Conservation (phyloP, 345 rosid species). For the Corchorus capsularis region DNA sequence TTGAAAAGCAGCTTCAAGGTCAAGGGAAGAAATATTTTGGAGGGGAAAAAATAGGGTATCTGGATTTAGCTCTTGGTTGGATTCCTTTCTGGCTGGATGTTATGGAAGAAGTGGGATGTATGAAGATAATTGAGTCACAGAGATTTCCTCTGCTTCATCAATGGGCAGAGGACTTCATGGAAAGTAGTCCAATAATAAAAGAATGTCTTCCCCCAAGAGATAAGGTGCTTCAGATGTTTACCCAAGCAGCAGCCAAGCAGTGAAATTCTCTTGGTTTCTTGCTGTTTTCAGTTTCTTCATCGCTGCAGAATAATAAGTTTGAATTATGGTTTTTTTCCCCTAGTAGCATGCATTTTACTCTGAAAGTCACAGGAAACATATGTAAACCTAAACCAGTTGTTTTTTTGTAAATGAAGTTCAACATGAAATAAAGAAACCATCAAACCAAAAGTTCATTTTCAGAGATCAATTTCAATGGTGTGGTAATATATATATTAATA, state of each 20-base stretch:
- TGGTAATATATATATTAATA: no score
- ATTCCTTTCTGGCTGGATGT: constrained; percentile 31
- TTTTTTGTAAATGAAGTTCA: no score
- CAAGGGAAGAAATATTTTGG: constrained; percentile 41
- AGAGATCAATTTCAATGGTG: no score
- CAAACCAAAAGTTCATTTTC: no score
- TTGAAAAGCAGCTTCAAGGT: constrained; percentile 39
- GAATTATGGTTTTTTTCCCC: no score
- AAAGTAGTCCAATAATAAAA: constrained; percentile 25
- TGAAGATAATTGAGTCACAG: constrained; percentile 36
- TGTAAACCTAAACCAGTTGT: no score
- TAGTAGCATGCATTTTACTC: no score
- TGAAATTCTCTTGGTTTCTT: background rate
- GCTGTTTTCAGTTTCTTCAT: no score
- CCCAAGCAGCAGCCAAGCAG: constrained; percentile 23
- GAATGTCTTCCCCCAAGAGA: constrained; percentile 38
- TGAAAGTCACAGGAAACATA: no score
- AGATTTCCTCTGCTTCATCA: constrained; percentile 34
- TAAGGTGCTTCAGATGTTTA: constrained; percentile 14
- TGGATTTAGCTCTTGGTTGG: constrained; percentile 40
- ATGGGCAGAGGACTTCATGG: constrained; percentile 31
- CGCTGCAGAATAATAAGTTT: no score
- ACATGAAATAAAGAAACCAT: no score
- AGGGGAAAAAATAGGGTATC: constrained; percentile 34
- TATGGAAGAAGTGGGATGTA: constrained; percentile 39